phyloP scores from a whole-genome alignment of 2,329 filamentous ascomycete genomes.

The Talaromyces islandicus region DNA sequence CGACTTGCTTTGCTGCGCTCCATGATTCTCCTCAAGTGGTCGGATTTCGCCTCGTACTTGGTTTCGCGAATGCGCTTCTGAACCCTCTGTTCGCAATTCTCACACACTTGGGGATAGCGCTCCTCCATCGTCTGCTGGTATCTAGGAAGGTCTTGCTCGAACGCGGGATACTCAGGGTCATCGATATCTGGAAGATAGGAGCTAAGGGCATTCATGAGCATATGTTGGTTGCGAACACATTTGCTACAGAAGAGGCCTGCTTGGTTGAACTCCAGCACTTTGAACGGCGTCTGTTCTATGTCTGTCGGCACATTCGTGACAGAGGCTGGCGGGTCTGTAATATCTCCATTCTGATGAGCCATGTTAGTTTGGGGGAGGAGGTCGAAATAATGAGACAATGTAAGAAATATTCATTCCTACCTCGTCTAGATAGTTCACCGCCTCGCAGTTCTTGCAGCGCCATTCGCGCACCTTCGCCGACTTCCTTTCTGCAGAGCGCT shows the following conservation, averaged over 20 bases:
- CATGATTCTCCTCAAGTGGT: constrained; percentile 69
- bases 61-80: constrained; percentile 63
- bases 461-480: constrained; percentile 59
- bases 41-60: constrained; percentile 77
- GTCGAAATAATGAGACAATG: background rate
- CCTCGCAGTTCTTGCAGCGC: constrained; percentile 71
- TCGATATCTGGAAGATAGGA: constrained; percentile 66
- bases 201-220: constrained; percentile 69
- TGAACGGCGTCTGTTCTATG: constrained; percentile 40
- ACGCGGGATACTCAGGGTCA: constrained; percentile 63
- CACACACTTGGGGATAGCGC: constrained; percentile 84
- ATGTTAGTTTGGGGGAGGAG: background rate
- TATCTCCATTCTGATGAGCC: constrained; percentile 68
- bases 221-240: constrained; percentile 83
- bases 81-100: constrained; percentile 69
- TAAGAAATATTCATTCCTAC: constrained; percentile 43
- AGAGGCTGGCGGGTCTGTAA: constrained; percentile 73
- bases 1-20: constrained; percentile 49
- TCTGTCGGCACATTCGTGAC: constrained; percentile 41
- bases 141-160: constrained; percentile 62
- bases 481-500: constrained; percentile 56
- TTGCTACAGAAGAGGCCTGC: constrained; percentile 61
- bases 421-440: constrained; percentile 83
- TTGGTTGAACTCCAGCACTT: constrained; percentile 25
- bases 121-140: constrained; percentile 70